Evolutionary conservation across 768 basidiomycete species (phyloP).

Genomic region (Chalciporus piperatus): DNA sequence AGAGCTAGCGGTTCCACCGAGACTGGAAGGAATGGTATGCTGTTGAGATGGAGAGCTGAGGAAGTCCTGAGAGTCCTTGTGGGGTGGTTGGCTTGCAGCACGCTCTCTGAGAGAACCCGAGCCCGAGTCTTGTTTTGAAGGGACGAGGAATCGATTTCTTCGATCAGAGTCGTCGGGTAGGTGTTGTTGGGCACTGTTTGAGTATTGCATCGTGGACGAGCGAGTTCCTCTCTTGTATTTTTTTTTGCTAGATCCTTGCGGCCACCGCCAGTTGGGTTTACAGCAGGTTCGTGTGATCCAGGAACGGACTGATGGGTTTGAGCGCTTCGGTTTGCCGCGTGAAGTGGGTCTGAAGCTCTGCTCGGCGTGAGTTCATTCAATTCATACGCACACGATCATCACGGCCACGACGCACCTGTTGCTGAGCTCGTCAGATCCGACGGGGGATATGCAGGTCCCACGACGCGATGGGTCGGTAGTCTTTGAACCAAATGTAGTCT

Average conservation of each 20-base stretch:
- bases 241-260: slow-evolving; percentile 2
- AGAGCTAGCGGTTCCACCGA: slow-evolving; percentile 32
- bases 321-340: neutral
- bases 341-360: neutral
- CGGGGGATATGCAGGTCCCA: neutral
- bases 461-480: neutral
- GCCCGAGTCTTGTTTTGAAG: slow-evolving; percentile 40
- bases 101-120: slow-evolving; percentile 53
- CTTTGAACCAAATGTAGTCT: neutral
- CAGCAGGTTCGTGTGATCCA: slow-evolving; percentile 21
- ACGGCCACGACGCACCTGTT: slow-evolving; percentile 1
- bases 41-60: slow-evolving; percentile 53
- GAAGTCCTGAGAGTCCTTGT: slow-evolving; percentile 44
- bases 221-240: slow-evolving; percentile 3
- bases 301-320: slow-evolving; percentile 7
- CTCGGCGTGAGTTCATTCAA: neutral
- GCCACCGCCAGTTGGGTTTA: slow-evolving; percentile 1
- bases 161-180: slow-evolving; percentile 55
- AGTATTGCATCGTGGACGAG: slow-evolving; percentile 32
- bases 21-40: slow-evolving; percentile 48
- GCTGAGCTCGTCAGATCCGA: neutral
- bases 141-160: slow-evolving; percentile 54
- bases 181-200: slow-evolving; percentile 31
- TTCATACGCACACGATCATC: neutral
- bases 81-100: slow-evolving; percentile 70